Base-by-base conservation (phyloP, 768 basidiomycete genomes). In the Mycena venus region DNA sequence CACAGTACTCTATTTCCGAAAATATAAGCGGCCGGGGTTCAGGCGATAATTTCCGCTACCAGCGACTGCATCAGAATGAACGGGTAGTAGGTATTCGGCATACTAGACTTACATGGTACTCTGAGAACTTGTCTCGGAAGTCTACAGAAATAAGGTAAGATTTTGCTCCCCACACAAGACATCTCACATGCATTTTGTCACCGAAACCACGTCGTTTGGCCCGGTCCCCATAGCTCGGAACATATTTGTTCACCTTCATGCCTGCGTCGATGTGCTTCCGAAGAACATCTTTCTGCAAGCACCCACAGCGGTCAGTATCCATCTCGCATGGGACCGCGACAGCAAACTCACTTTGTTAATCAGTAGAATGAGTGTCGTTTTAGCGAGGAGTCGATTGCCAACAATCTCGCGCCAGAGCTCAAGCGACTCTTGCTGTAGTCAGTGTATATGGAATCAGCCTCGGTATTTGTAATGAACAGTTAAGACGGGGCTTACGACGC, bases 1-100 rank as follows among this genome's bases (percentile, higher is more conserved):
- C 78, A 92, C 93, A 56, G 93, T 90, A 9, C 44, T 92, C 92
- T 0, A 92, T 93, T 78, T 92, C 90, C 75, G 93, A 90, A 74
- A 89, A 91, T 75, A 92, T 90, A 78, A 94, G 93, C 1, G 90
- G 85, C 7, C 93, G 86, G 29, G 86, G 83, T 65, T 84, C 81
- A 7, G 88, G 88, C 17, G 89, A 89, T 40, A 88, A 79, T 29
- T 85, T 85, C 73, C 82, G 85, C 87, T 89, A 67, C 42, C 25
- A 31, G 55, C 51, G 56, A 7, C 44, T 27, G 23, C 36, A 38
- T 38, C 36, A 38, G 36, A 38, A 38, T 38, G 36, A 38, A 38
- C 36, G 14, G 36, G 36, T 38, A 38, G 7, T 38, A 38, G 36
- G 7, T 38, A 38, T 38, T 7, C 36, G 36, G 36, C 36, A 38